phyloP scores from a whole-genome alignment of 2,329 filamentous ascomycete genomes.

The Penicillium sp. region DNA sequence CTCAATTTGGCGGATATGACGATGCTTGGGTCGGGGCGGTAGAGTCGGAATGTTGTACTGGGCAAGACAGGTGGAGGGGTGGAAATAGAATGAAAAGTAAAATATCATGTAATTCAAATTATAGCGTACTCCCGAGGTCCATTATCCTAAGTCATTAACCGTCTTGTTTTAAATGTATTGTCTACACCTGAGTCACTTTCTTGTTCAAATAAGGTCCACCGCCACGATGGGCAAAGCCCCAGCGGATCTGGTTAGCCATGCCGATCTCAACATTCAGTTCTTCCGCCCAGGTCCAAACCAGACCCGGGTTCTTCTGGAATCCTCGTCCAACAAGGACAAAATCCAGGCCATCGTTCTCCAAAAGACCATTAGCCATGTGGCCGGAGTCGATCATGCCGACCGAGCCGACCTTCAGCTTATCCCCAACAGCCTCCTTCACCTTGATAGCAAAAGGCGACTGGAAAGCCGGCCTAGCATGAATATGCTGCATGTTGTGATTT shows the following conservation, averaged over 20 bases:
- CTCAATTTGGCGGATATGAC: too few relatives aligned
- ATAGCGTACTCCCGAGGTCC: too few relatives aligned
- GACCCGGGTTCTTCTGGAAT: slow-evolving; percentile 79
- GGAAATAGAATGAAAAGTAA: too few relatives aligned
- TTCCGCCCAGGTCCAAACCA: slow-evolving; percentile 71
- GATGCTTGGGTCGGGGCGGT: too few relatives aligned
- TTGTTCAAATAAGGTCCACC: slow-evolving; percentile 21
- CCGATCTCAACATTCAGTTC: slow-evolving; percentile 70
- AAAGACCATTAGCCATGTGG: slow-evolving; percentile 64
- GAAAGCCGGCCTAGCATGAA: slow-evolving; percentile 60
- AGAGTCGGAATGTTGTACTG: too few relatives aligned
- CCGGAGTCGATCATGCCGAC: slow-evolving; percentile 74
- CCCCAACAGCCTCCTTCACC: slow-evolving; percentile 74
- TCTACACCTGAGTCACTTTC: slow-evolving; percentile 16
- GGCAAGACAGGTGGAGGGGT: too few relatives aligned
- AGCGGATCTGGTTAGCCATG: slow-evolving; percentile 71
- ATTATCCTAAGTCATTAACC: too few relatives aligned
- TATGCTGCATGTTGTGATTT: slow-evolving; percentile 55
- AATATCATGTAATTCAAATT: too few relatives aligned
- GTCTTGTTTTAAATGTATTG: neutral
- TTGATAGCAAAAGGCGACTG: slow-evolving; percentile 72
- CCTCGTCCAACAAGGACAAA: slow-evolving; percentile 72
- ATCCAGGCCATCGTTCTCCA: slow-evolving; percentile 59
- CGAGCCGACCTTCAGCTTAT: slow-evolving; percentile 67
- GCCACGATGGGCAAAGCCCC: slow-evolving; percentile 48